These are phyloP conservation scores for Yamadazyma blattariae DNA, from an alignment of 1,139 yeast genomes.

Conservation along the genomic window DNA sequence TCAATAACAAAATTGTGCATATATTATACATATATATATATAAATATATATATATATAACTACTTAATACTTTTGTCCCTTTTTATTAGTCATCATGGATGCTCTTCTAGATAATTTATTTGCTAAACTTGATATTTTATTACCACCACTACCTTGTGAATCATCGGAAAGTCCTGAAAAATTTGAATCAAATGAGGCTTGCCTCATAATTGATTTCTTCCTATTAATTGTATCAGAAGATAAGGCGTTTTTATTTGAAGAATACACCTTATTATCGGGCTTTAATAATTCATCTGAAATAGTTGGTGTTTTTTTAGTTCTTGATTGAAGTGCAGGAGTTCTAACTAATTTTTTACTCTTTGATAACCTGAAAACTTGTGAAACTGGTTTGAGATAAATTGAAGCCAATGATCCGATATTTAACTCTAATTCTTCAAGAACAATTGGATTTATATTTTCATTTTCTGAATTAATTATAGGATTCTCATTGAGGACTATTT, in stretches of 20 bases:
- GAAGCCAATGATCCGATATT: conserved; percentile 82
- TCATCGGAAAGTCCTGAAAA: conserved; percentile 14
- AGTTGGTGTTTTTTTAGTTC: conserved; percentile 9
- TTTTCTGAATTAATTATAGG: conserved; percentile 69
- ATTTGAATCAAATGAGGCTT: conserved; percentile 15
- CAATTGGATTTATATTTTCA: conserved; percentile 66
- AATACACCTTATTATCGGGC: conserved; percentile 8
- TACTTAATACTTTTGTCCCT: conserved; percentile 9
- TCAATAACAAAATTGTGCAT: no score
- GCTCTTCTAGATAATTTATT: conserved; percentile 32
- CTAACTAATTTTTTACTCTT: conserved; percentile 50
- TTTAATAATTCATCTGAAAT: conserved; percentile 9
- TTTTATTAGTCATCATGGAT: conserved; percentile 25
- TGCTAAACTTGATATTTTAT: conserved; percentile 21
- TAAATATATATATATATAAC: conserved; percentile 1
- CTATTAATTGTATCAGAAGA: conserved; percentile 13
- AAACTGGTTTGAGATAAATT: conserved; percentile 78
- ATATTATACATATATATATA: no score
- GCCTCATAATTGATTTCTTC: conserved; percentile 14
- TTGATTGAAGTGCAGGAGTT: conserved; percentile 61
- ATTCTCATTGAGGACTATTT: conserved; percentile 55
- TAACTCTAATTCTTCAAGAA: conserved; percentile 78
- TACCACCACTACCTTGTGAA: conserved; percentile 2
- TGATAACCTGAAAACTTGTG: conserved; percentile 70
- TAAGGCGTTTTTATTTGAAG: conserved; percentile 8